A percentile compares a stretch with the other conserved stretches of the same genome.
phyloP scores from a whole-genome alignment of 495 filamentous ascomycete genomes.

The Xylaria palmicola region DNA sequence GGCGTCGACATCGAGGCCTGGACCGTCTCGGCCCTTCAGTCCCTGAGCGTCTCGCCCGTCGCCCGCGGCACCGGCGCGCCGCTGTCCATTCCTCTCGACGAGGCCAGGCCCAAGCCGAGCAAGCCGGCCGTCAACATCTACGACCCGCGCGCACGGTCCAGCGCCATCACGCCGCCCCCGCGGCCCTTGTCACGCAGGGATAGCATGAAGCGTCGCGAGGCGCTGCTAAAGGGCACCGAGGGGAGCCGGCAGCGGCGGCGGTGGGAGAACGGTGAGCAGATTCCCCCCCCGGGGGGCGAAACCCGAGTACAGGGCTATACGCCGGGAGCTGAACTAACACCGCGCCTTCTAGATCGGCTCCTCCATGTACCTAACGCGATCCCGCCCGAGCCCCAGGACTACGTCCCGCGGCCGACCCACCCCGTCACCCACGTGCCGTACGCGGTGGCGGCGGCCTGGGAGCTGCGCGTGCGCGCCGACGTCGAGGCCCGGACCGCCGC shows the following conservation, averaged over 20 bases:
- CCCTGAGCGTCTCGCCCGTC: conserved; percentile 46
- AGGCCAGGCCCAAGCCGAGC: conserved; percentile 4
- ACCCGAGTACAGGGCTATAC: background rate
- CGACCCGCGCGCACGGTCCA: conserved; percentile 24
- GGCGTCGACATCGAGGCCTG: conserved; percentile 50
- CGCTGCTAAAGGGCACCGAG: conserved; percentile 84
- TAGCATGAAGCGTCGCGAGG: conserved; percentile 59
- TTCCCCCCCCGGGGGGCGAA: too few relatives aligned
- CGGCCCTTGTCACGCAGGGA: conserved; percentile 42
- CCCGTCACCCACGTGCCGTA: conserved; percentile 79
- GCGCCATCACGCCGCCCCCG: conserved; percentile 32
- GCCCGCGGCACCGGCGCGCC: conserved; percentile 42
- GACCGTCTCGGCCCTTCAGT: conserved; percentile 49
- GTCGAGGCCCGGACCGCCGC: conserved; percentile 40
- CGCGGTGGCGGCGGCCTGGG: conserved; percentile 85
- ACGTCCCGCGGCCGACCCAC: conserved; percentile 75
- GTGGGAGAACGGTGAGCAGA: conserved; percentile 85
- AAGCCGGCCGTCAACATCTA: conserved; percentile 27
- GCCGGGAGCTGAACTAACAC: background rate
- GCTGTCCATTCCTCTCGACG: conserved; percentile 50
- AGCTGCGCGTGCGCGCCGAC: conserved; percentile 59
- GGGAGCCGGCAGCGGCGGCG: conserved; percentile 83
- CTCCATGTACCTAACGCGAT: conserved; percentile 81
- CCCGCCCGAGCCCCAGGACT: conserved; percentile 79
- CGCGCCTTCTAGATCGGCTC: conserved; percentile 65